These are phyloP conservation scores for Wickerhamomyces ciferrii DNA, from an alignment of 805 yeast species.

Conservation along the genomic window DNA sequence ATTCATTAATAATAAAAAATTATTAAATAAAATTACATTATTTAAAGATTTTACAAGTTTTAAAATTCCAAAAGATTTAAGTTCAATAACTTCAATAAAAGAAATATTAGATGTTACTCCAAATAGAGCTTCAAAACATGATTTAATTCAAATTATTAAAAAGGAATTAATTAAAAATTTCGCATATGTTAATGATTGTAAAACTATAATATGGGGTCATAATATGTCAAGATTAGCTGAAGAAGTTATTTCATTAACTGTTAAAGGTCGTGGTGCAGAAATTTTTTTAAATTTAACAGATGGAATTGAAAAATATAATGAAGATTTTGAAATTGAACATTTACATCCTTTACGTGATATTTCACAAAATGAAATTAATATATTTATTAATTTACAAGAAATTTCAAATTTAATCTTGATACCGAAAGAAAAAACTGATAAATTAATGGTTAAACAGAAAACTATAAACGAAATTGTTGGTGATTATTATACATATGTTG, in stretches of 20 bases:
- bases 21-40: constrained; percentile 25
- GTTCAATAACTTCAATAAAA: constrained; percentile 13
- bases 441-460: constrained; percentile 58
- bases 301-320: constrained; percentile 26
- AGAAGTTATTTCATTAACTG: constrained; percentile 70
- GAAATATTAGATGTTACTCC: constrained; percentile 35
- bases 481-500: constrained; percentile 67
- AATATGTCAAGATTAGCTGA: constrained; percentile 83
- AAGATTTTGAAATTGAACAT: constrained; percentile 33
- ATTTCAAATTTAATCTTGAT: constrained; percentile 15
- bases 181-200: constrained; percentile 40
- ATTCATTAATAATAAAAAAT: constrained; percentile 27
- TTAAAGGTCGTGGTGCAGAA: constrained; percentile 79
- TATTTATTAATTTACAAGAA: constrained; percentile 39
- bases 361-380: constrained; percentile 58
- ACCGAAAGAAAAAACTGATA: constrained; percentile 14
- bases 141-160: constrained; percentile 44
- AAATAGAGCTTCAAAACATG: constrained; percentile 61
- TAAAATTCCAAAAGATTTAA: constrained; percentile 7
- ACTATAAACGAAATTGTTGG: constrained; percentile 77
- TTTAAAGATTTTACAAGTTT: constrained; percentile 21
- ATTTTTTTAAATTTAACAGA: constrained; percentile 50
- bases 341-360: constrained; percentile 75
- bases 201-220: constrained; percentile 67
- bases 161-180: constrained; percentile 40